Base-by-base conservation (phyloP, 2,329 filamentous ascomycete genomes). In the Fusarium lateritium region DNA sequence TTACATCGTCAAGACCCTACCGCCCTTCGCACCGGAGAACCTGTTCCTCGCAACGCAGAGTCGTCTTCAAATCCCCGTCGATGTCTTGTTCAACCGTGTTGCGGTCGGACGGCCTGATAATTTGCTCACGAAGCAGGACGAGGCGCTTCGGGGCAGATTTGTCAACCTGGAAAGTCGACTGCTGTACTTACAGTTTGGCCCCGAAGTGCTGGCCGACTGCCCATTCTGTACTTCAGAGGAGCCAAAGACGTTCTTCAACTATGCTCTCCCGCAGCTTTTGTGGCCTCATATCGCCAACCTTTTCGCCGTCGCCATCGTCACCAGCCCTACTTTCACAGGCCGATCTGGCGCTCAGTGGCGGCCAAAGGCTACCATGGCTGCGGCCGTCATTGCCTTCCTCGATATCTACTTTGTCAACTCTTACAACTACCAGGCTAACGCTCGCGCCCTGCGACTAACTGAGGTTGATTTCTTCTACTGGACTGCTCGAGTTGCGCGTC, bases 111-210 rank as follows among this genome's bases (percentile, higher is more conserved):
- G 91, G 0, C 82, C 85, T 1, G 71, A 70, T 36, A 71, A 73
- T 40, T 69, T 71, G 11, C 83, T 93, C 4, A 90, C 88, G 0
- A 67, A 80, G 0, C 62, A 78, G 14, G 94, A 98, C 80, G 83
- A 88, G 51, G 80, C 85, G 24, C 85, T 98, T 11, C 86, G 89
- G 53, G 80, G 83, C 26, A 90, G 90, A 72, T 90, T 98, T 76
- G 86, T 88, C 70, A 91, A 87, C 63, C 81, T 91, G 55, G 89
- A 93, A 70, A 91, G 91, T 47, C 87, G 93, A 55, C 86, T 96
- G 62, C 84, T 97, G 9, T 98, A 98, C 81, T 85, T 97, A 53
- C 89, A 92, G 62, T 97, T 89, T 79, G 96, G 96, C 4, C 93
- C 94, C 0, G 84, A 88, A 34, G 88, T 91, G 10, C 78, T 98